Base-by-base conservation (phyloP, 1,139 yeast species). In the Arxiozyma telluris region DNA sequence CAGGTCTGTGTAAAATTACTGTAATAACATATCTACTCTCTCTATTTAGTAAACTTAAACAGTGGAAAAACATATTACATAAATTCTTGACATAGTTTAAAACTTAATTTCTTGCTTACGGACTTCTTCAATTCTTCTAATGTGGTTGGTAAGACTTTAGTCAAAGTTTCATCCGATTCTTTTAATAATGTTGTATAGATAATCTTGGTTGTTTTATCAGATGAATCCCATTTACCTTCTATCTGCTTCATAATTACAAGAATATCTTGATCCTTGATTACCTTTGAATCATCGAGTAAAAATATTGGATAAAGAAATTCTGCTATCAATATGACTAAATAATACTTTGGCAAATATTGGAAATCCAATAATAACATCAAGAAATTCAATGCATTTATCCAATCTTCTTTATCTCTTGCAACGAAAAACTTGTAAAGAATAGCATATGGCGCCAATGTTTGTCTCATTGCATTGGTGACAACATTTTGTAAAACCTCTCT, bases 371-470 rank as follows among this genome's bases (percentile, higher is more conserved):
- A 71, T 47, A 79, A 78, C 38, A 82, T 68, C 47, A 87, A 65
- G 55, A 70, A 73, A 53, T 60, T 61, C 30, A 73, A 65, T 17
- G 75, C 73, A 23, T 57, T 62, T 57, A 58, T 64, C 56, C 61
- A 64, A 47, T 64, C 61, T 18, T 65, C 70, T 22, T 58, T 54
- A 18, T 61, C 58, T 54, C 63, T 70, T 55, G 51, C 64, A 22
- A 69, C 66, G 66, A 76, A 77, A 60, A 76, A 82, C 57, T 77
- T 80, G 54, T 72, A 74, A 50, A 86, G 70, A 0, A 85, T 84
- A 0, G 88, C 91, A 64, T 84, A 84, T 34, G 94, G 94, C 0
- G 93, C 74, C 51, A 86, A 69, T 48, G 86, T 78, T 67, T 85
- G 90, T 59, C 81, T 79, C 57, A 86, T 77, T 1, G 80, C 73